Base-by-base conservation (phyloP, 441 rosid genomes). In the Jatropha multifida region DNA sequence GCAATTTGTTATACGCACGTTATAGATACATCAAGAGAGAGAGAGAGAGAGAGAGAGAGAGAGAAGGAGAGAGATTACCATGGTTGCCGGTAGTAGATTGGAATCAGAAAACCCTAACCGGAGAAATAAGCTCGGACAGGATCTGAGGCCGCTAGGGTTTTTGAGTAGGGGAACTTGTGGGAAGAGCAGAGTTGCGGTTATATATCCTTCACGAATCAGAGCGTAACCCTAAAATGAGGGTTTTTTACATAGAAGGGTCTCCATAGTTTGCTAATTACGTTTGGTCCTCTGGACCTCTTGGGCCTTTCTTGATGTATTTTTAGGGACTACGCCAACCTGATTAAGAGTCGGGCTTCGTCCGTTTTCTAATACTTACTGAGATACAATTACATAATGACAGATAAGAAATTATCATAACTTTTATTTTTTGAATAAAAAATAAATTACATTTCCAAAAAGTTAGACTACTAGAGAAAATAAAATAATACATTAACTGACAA, bases 141-240 rank as follows among this genome's bases (percentile, higher is more conserved):
- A 63, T 54, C 72, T 56, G 77, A 8, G 51, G 81, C 85, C 69
- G 77, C 78, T 75, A 72, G 86, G 80, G 81, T 78, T 83, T 79
- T 65, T 71, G 20, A 38, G 48, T 10, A 20, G 41, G n/a, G n/a
- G 59, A 60, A 18, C 7, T 1, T 0, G 1, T 5, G 3, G 5
- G 0, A 4, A 0, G 0, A 13, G n/a, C 1, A 2, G 42, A 42
- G 56, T 10, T 9, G 77, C 3, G 27, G 4, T 65, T 42, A 26
- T 42, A 61, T 66, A 44, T 73, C 26, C 6, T 12, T 17, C 0
- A 26, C 3, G 17, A 18, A 27, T 13, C 0, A 15, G 9, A 18
- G 44, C 4, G 64, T 27, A 77, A 17, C 81, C 85, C 82, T 75
- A 81, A 49, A 60, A 23, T 9, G 44, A 14, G 44, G 32, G 8